Percentiles rank a stretch among this genome's conserved stretches.
phyloP scores from a whole-genome alignment of 768 basidiomycete genomes.

The Daedalea quercina region DNA sequence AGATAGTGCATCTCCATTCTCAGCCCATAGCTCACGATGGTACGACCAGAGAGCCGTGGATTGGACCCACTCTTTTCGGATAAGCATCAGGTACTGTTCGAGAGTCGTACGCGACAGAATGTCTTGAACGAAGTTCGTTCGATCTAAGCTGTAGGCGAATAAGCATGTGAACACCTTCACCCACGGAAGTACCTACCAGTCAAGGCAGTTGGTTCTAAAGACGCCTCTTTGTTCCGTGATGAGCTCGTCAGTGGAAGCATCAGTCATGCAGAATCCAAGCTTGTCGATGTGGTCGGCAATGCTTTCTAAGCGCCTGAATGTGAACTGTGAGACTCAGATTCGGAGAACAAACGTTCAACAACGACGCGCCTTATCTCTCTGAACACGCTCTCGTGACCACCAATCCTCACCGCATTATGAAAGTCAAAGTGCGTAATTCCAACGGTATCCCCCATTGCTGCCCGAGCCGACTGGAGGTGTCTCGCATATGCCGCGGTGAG shows the following conservation, averaged over 20 bases:
- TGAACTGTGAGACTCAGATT: background rate
- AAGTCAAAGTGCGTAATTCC: constrained; percentile 92
- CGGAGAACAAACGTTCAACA: background rate
- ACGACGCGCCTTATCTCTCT: constrained; percentile 56
- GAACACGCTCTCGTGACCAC: constrained; percentile 84
- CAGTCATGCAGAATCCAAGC: constrained; percentile 83
- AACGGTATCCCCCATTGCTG: constrained; percentile 58
- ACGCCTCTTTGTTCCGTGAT: constrained; percentile 89
- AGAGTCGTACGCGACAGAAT: constrained; percentile 80
- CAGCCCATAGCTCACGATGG: constrained; percentile 95
- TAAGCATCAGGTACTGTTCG: constrained; percentile 75
- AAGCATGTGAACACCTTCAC: background rate
- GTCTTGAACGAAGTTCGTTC: constrained; percentile 97
- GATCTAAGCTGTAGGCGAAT: constrained; percentile 62
- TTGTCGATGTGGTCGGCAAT: constrained; percentile 61
- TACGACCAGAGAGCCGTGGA: constrained; percentile 70
- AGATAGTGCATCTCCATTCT: constrained; percentile 90
- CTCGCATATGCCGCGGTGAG: constrained; percentile 78
- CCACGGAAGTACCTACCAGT: constrained; percentile 51
- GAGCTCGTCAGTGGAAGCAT: constrained; percentile 54
- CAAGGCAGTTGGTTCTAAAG: constrained; percentile 92
- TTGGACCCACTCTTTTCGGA: constrained; percentile 70
- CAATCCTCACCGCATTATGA: constrained; percentile 70
- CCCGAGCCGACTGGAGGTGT: constrained; percentile 65
- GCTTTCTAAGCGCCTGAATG: constrained; percentile 48